A percentile compares a stretch with the other conserved stretches of the same genome.
phyloP scores from a whole-genome alignment of 805 yeast species.

The Candida tibetensis region DNA sequence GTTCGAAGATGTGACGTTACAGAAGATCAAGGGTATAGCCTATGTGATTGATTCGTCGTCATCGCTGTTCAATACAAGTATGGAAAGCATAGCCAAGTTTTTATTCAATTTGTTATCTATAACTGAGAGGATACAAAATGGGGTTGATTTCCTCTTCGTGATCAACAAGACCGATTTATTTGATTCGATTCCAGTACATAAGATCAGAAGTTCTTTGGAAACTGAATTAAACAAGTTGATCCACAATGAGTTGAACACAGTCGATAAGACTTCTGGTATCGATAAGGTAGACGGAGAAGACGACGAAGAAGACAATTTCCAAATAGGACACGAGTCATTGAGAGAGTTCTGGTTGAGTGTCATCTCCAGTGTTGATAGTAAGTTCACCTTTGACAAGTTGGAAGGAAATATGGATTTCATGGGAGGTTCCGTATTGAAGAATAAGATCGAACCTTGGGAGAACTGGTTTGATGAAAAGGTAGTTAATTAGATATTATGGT shows the following conservation, averaged over 20 bases:
- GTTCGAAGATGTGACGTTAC: slow-evolving; percentile 34
- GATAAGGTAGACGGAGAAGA: slow-evolving; percentile 44
- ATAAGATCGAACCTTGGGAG: slow-evolving; percentile 58
- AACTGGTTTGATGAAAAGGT: slow-evolving; percentile 78
- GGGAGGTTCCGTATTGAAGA: slow-evolving; percentile 68
- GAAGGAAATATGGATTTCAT: slow-evolving; percentile 72
- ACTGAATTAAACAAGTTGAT: slow-evolving; percentile 58
- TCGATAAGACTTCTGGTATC: slow-evolving; percentile 34
- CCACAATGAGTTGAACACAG: slow-evolving; percentile 37
- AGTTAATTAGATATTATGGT: slow-evolving; percentile 54
- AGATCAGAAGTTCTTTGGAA: slow-evolving; percentile 60
- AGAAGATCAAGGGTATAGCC: slow-evolving; percentile 61
- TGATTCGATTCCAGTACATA: slow-evolving; percentile 68
- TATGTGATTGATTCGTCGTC: slow-evolving; percentile 77
- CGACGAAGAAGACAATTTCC: slow-evolving; percentile 25
- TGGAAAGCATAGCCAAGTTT: slow-evolving; percentile 50
- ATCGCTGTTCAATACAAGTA: slow-evolving; percentile 38
- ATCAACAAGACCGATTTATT: slow-evolving; percentile 86
- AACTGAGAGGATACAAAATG: slow-evolving; percentile 65
- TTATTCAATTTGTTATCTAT: slow-evolving; percentile 56
- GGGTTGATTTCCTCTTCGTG: slow-evolving; percentile 72
- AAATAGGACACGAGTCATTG: slow-evolving; percentile 34
- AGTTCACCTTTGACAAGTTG: slow-evolving; percentile 62
- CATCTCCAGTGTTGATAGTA: slow-evolving; percentile 31
- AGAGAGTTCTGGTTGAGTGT: slow-evolving; percentile 45